Evolutionary conservation across 2,329 filamentous ascomycete species (phyloP), one percentile per base, ranked within the genome.

Genomic region (Alternaria sp.): DNA sequence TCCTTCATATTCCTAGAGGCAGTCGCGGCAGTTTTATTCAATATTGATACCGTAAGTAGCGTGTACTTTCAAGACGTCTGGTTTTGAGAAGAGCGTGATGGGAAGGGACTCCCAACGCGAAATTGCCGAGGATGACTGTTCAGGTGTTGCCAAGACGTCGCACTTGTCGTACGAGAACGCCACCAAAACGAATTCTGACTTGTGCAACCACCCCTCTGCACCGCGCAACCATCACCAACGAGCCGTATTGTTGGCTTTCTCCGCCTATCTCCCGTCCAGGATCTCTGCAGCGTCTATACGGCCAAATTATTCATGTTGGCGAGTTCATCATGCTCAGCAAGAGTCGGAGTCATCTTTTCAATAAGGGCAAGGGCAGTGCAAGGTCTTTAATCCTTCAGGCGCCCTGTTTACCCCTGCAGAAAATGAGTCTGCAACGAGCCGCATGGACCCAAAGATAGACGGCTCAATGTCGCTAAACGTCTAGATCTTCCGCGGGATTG

Each of bases 401-500:
- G 46, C 59, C 67, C 67, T 54, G 33, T 41, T 23, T 5, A 56
- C 61, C 63, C 67, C 59, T 66, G 61, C 58, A 53, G 56, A 41
- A 37, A 43, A 54, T 55, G 53, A 61, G 55, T 41, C 53, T 45
- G 55, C 63, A 25, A 57, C 47, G 55, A 63, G 55, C 54, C 51
- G 61, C 57, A 64, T 55, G 50, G 62, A 30, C 55, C 64, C 60
- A 69, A 68, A 69, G 60, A 69, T 69, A 70, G 62, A 58, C 49
- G n/a, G 45, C 51, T 49, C 64, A 69, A 67, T 69, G 62, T 66
- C 66, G 62, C 66, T 66, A 65, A 58, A 51, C 30, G 37, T 67
- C 60, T 64, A 67, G 68, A 57, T 55, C 53, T 49, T 54, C 53
- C 54, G 55, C 45, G 33, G 50, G 41, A 61, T 58, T 58, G 46